Evolutionary conservation across 148 eudicot species (phyloP), one percentile per base, ranked within the genome.

Genomic region (Camellia sinensis): DNA sequence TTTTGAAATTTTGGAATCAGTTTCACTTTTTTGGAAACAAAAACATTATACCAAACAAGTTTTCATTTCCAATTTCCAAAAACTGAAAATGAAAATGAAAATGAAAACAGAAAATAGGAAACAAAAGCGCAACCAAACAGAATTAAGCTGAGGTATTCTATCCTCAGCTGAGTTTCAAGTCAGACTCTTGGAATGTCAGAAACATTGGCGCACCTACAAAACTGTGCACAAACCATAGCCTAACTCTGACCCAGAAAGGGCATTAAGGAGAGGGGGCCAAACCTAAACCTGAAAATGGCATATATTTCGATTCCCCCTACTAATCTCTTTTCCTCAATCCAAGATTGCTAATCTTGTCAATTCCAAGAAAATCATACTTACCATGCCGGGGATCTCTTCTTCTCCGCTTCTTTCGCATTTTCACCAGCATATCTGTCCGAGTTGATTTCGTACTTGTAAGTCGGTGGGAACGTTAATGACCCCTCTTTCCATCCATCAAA

Each of bases 401-500:
- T 96, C 86, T 96, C 98, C 78, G 95, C 98, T 88, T 95, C 96
- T 85, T 84, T 96, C 43, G 91, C 93, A 60, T 87, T 83, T 79
- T 92, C 94, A 45, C 97, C 98, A 2, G 90, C 94, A 63, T 91
- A 96, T 90, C 87, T 89, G 75, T 96, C 94, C 3, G 95, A 82
- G 81, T 94, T 86, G 14, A 91, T 77, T 82, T 85, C 97, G 63
- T 93, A 96, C 83, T 93, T 96, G 89, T 96, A 96, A 57, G 99
- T 92, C 2, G 99, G 99, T 3, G 99, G 93, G 78, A 96, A 96
- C 71, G 78, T 86, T 61, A 96, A 88, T 0, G 6, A 68, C 53
- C 99, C 98, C 87, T 96, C 99, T 7, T 91, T 91, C 99, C 99
- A 96, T 79, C 94, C 97, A 73, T 86, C 88, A 81, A 93, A 96